Percentiles rank a stretch among this genome's conserved stretches.
Conservation (phyloP, 176 grass and related monocot genomes). For the Carex parvula region DNA sequence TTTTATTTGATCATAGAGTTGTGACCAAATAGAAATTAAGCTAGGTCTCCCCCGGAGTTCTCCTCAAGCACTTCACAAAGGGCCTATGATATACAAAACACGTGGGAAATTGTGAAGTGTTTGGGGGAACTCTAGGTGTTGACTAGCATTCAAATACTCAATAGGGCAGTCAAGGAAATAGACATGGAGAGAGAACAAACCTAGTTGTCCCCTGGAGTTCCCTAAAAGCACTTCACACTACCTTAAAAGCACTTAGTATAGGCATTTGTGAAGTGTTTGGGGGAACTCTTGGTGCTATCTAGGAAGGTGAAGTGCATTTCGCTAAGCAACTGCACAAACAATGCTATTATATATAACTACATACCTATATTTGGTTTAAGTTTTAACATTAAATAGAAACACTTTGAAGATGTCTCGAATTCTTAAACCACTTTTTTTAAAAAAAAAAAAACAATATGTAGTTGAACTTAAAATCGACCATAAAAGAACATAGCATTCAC, state of each 20-base stretch:
- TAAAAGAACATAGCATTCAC: not conserved
- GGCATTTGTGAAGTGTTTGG: slow-evolving; percentile 53
- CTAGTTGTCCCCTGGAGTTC: slow-evolving; percentile 31
- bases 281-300: slow-evolving; percentile 32
- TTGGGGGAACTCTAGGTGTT: slow-evolving; percentile 43
- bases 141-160: slow-evolving; percentile 14
- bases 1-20: not conserved
- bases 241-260: not conserved
- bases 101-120: slow-evolving; percentile 34
- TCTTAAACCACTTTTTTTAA: too few relatives aligned
- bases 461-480: not conserved
- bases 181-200: not conserved
- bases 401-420: not conserved
- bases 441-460: too few relatives aligned
- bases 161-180: not conserved
- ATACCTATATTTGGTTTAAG: not conserved
- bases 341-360: not conserved
- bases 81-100: not conserved
- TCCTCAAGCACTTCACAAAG: slow-evolving; percentile 38
- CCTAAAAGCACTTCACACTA: slow-evolving; percentile 27
- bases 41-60: slow-evolving; percentile 36
- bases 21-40: not conserved
- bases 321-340: not conserved
- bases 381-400: not conserved
- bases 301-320: not conserved